Base-by-base conservation (phyloP, 1,284 basidiomycete genomes). In the Sporisorium exsertum region DNA sequence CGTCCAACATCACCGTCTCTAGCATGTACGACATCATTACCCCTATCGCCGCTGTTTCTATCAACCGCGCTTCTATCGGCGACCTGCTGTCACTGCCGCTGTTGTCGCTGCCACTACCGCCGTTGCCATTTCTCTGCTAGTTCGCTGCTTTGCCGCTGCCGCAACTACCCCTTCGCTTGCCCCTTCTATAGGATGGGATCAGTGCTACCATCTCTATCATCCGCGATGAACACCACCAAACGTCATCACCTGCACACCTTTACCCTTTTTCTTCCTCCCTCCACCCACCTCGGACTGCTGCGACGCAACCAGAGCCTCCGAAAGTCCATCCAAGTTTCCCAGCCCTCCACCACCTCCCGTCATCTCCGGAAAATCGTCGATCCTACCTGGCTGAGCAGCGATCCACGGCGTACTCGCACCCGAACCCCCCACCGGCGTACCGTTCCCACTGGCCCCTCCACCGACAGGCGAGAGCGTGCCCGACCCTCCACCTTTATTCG, bases 191-290 rank as follows among this genome's bases (percentile, higher is more conserved):
- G n/a, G n/a, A n/a, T n/a, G n/a, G n/a, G n/a, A n/a, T n/a, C n/a
- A n/a, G n/a, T n/a, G n/a, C n/a, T 43, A 32, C 29, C 5, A 32
- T 32, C 29, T 43, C 42, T n/a, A 16, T 20, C 51, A 78, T 5
- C 78, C 76, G 40, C 78, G 62, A 65, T 80, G 78, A 5, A 80
- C 72, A 20, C 72, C 79, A 24, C 79, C 79, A 42, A 81, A 62
- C 1, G 58, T 53, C 61, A 78, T 57, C 8, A 81, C 56, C 50
- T 68, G 72, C 18, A 78, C 72, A 9, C 79, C 79, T 53, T 79
- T 80, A 4, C 63, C 55, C 35, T 79, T 79, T 59, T 78, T 81
- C 64, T 77, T 80, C 61, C 54, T 69, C n/a, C 65, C 69, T 20
- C 43, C 55, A 24, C 51, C 64, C 27, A 18, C 62, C 2, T 13